phyloP scores from a whole-genome alignment of 2,329 filamentous ascomycete genomes.

The Zymoseptoria tritici region DNA sequence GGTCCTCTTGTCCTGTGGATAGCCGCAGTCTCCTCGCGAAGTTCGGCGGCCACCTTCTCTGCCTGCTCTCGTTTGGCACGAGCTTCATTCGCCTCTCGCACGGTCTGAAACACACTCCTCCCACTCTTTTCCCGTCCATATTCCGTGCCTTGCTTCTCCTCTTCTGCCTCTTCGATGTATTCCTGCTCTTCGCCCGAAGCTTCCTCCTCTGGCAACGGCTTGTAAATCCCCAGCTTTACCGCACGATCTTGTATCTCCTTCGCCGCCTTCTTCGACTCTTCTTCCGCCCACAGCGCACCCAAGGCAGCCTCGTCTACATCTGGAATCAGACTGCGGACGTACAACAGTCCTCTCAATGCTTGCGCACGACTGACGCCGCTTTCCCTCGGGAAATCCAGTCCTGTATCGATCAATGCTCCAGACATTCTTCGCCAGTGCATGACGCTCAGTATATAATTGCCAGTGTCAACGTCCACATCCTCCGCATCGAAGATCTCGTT shows the following conservation, averaged over 20 bases:
- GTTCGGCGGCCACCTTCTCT: slow-evolving; percentile 13
- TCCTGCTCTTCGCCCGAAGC: slow-evolving; percentile 9
- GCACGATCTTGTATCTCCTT: slow-evolving; percentile 25
- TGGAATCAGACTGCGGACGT: slow-evolving; percentile 25
- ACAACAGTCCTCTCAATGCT: slow-evolving; percentile 27
- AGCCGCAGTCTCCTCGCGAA: slow-evolving; percentile 15
- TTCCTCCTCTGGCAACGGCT: slow-evolving; percentile 13
- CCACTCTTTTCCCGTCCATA: slow-evolving; percentile 23
- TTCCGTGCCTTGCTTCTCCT: slow-evolving; percentile 21
- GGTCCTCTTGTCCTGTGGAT: slow-evolving; percentile 21
- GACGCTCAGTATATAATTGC: slow-evolving; percentile 31
- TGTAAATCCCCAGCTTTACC: slow-evolving; percentile 31
- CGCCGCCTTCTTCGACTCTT: slow-evolving; percentile 26
- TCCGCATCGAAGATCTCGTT: slow-evolving; percentile 27
- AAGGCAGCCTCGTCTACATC: slow-evolving; percentile 30
- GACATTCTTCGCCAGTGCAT: slow-evolving; percentile 32
- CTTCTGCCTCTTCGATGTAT: slow-evolving; percentile 10
- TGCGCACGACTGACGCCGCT: slow-evolving; percentile 21
- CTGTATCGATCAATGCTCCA: slow-evolving; percentile 31
- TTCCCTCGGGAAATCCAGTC: slow-evolving; percentile 25
- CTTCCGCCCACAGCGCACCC: slow-evolving; percentile 29
- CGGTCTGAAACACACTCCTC: slow-evolving; percentile 22
- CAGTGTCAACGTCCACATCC: slow-evolving; percentile 24
- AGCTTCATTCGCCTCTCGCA: slow-evolving; percentile 25
- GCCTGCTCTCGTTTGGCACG: slow-evolving; percentile 22